A percentile compares a stretch with the other conserved stretches of the same genome.
Evolutionary conservation across 2,329 filamentous ascomycete species (phyloP).

Genomic region (Fusarium sp.): DNA sequence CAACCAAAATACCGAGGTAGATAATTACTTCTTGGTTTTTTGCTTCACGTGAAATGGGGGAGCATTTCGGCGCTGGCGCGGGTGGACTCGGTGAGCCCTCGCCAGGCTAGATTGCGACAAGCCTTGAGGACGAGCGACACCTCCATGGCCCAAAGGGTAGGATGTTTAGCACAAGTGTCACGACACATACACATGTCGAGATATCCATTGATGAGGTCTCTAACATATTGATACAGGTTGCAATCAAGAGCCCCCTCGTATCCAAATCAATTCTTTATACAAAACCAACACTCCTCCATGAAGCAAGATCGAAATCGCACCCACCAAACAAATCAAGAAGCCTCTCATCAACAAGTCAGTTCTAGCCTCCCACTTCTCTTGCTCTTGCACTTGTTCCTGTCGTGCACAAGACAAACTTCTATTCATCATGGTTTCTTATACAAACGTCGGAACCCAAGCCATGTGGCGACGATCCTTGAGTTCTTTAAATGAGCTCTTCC

Average conservation of each 20-base stretch:
- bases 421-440: background rate
- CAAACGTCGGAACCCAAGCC: background rate
- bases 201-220: background rate
- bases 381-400: background rate
- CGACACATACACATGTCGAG: background rate
- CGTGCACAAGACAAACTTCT: background rate
- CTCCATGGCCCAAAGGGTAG: background rate
- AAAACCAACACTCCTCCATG: background rate
- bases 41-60: background rate
- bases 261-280: background rate
- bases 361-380: rapidly evolving
- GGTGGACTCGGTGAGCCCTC: background rate
- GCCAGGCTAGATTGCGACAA: background rate
- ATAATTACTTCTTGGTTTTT: background rate
- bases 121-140: too few relatives aligned
- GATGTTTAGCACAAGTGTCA: rapidly evolving
- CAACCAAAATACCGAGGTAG: background rate
- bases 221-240: rapidly evolving
- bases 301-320: background rate
- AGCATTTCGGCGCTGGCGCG: rapidly evolving
- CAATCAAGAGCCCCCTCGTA: background rate
- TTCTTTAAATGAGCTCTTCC: background rate
- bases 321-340: background rate
- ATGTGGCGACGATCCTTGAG: background rate
- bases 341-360: background rate